phyloP scores from a whole-genome alignment of 2,329 filamentous ascomycete genomes.

The Cylindrodendrum hubeiense region DNA sequence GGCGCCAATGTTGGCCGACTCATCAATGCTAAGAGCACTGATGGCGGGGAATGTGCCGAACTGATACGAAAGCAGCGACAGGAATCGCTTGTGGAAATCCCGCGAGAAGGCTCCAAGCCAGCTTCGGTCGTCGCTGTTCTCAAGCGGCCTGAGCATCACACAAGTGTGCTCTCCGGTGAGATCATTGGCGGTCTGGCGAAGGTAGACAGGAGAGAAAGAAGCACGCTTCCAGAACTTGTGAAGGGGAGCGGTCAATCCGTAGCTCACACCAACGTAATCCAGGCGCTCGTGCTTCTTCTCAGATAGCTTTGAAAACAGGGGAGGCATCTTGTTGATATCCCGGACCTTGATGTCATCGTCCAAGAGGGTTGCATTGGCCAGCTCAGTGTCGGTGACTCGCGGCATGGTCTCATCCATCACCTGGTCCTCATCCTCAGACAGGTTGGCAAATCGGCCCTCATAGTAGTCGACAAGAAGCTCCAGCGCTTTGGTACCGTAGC shows the following conservation, averaged over 20 bases:
- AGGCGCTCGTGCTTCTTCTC: slow-evolving; percentile 84
- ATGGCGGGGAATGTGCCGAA: slow-evolving; percentile 86
- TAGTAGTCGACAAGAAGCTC: slow-evolving; percentile 93
- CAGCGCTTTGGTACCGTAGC: slow-evolving; percentile 91
- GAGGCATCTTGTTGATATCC: slow-evolving; percentile 92
- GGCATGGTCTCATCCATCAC: slow-evolving; percentile 73
- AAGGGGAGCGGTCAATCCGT: slow-evolving; percentile 86
- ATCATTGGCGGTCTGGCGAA: slow-evolving; percentile 95
- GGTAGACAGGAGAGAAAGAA: slow-evolving; percentile 88
- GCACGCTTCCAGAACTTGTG: slow-evolving; percentile 98
- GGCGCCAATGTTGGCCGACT: slow-evolving; percentile 82
- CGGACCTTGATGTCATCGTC: slow-evolving; percentile 91
- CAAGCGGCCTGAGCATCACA: slow-evolving; percentile 92
- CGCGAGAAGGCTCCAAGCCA: slow-evolving; percentile 93
- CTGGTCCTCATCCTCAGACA: slow-evolving; percentile 77
- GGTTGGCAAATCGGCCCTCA: slow-evolving; percentile 88
- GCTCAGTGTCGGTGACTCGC: slow-evolving; percentile 84
- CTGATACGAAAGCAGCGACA: slow-evolving; percentile 90
- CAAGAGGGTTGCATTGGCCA: slow-evolving; percentile 80
- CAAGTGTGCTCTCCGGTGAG: slow-evolving; percentile 97
- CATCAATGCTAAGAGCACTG: slow-evolving; percentile 87
- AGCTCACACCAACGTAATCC: slow-evolving; percentile 96
- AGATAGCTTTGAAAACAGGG: slow-evolving; percentile 88
- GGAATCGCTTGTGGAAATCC: slow-evolving; percentile 96
- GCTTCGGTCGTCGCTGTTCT: slow-evolving; percentile 74